Evolutionary conservation across 306 rosid genomes (phyloP).

Genomic region (Casuarina cunninghamiana): DNA sequence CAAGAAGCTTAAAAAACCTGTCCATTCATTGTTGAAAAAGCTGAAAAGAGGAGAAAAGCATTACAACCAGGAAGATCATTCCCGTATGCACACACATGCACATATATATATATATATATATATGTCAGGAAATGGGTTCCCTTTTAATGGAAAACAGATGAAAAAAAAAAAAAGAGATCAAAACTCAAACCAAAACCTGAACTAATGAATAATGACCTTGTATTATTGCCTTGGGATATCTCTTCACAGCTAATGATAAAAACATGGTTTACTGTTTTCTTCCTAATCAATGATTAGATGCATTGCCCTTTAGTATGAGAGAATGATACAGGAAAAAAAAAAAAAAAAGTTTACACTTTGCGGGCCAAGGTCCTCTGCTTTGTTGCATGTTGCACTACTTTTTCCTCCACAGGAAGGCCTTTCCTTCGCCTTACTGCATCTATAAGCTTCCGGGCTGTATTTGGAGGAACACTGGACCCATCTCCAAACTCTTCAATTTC

Average conservation of each 20-base stretch:
- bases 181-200: neutral
- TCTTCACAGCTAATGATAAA: neutral
- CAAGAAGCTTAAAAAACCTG: no score
- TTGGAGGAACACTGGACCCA: constrained; percentile 89
- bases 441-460: constrained; percentile 85
- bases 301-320: neutral
- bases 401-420: constrained; percentile 91
- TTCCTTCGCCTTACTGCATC: constrained; percentile 69
- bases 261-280: neutral
- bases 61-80: no score
- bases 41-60: no score
- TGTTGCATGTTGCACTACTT: constrained; percentile 88
- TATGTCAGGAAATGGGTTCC: neutral
- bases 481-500: constrained; percentile 95
- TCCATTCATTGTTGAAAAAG: no score
- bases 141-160: neutral
- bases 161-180: neutral
- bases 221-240: neutral
- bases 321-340: neutral
- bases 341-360: constrained; percentile 54
- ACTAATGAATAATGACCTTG: neutral
- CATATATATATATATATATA: neutral
- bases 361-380: constrained; percentile 92
- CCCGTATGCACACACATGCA: no score
- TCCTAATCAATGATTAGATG: constrained; percentile 1